Percentiles rank a stretch among this genome's conserved stretches.
These are phyloP conservation scores for Lithohypha guttulata DNA, from an alignment of 2,329 filamentous ascomycete species.

Conservation along the genomic window DNA sequence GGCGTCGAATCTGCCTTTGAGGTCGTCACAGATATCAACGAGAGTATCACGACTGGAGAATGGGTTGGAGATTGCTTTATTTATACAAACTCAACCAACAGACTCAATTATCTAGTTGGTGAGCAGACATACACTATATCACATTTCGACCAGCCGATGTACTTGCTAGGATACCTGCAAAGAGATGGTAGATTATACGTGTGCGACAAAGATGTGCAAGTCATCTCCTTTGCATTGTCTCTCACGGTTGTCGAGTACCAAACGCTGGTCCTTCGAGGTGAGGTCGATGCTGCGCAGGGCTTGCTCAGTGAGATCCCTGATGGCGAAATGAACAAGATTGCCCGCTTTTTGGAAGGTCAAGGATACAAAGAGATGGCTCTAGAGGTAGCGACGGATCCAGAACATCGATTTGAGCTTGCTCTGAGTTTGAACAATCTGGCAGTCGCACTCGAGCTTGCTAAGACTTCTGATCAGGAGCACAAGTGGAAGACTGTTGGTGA, in stretches of 20 bases:
- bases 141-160: constrained; percentile 92
- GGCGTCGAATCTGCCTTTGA: constrained; percentile 95
- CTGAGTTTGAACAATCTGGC: constrained; percentile 72
- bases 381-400: constrained; percentile 84
- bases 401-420: constrained; percentile 93
- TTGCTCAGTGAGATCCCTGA: constrained; percentile 71
- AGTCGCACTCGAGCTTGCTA: constrained; percentile 74
- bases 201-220: constrained; percentile 86
- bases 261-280: constrained; percentile 83
- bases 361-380: constrained; percentile 93
- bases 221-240: constrained; percentile 83
- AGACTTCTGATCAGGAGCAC: constrained; percentile 76
- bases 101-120: constrained; percentile 92
- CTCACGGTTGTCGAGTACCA: constrained; percentile 94
- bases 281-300: constrained; percentile 83
- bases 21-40: constrained; percentile 88
- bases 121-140: constrained; percentile 97
- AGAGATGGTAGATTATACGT: constrained; percentile 93
- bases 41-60: constrained; percentile 84
- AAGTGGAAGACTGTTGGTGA: constrained; percentile 98
- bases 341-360: constrained; percentile 91
- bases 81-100: constrained; percentile 94
- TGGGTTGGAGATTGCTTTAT: constrained; percentile 99
- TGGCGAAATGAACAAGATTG: constrained; percentile 97
- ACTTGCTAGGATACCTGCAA: constrained; percentile 88